phyloP scores from a whole-genome alignment of 2,329 filamentous ascomycete species.

The Xenoacremonium recifei region DNA sequence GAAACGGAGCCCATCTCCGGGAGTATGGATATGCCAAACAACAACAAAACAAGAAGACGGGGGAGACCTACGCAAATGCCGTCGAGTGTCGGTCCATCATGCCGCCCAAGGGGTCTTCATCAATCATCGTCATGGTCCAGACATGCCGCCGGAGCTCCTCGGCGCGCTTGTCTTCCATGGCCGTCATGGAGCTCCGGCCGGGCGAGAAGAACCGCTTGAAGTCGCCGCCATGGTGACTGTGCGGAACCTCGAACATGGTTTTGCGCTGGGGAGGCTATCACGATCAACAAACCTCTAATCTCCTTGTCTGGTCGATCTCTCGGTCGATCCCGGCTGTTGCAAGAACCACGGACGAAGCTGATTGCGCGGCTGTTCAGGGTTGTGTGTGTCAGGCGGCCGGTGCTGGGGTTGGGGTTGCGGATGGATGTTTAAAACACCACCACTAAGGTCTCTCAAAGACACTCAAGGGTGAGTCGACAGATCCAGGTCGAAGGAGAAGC shows the following conservation, averaged over 20 bases:
- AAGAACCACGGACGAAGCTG: not conserved
- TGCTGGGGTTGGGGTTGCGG: not conserved
- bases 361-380: not conserved
- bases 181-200: constrained; percentile 26
- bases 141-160: constrained; percentile 26
- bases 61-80: constrained; percentile 19
- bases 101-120: constrained; percentile 20
- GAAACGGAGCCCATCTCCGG: not conserved
- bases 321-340: too few relatives aligned
- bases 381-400: not conserved
- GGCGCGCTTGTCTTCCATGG: constrained; percentile 24
- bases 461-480: too few relatives aligned
- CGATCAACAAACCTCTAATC: not conserved
- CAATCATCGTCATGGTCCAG: constrained; percentile 26
- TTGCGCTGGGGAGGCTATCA: not conserved
- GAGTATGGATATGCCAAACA: not conserved
- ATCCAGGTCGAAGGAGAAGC: too few relatives aligned
- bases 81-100: constrained; percentile 17
- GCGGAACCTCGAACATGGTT: constrained; percentile 26
- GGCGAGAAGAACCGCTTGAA: constrained; percentile 26
- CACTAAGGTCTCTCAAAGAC: too few relatives aligned
- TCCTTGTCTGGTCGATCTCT: not conserved
- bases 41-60: not conserved
- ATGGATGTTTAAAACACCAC: not conserved
- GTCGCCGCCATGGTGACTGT: constrained; percentile 24